A percentile compares a stretch with the other conserved stretches of the same genome.
Conservation (phyloP, 2,329 filamentous ascomycete genomes). For the Talaromyces pinophilus region DNA sequence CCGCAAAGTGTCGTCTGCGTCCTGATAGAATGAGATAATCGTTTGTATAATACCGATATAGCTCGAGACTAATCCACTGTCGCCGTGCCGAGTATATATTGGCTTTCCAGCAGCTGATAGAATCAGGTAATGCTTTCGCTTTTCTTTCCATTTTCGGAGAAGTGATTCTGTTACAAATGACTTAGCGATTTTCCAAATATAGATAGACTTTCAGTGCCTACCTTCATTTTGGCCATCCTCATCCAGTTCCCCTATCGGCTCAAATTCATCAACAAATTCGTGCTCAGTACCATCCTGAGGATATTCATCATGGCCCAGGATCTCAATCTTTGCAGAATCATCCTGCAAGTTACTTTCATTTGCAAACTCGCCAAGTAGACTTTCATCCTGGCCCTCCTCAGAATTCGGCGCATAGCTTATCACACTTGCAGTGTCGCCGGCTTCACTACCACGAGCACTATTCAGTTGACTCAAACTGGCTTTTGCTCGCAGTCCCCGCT, state of each 20-base stretch:
- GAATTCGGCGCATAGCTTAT: slow-evolving; percentile 54
- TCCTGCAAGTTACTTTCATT: slow-evolving; percentile 44
- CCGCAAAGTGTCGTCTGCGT: slow-evolving; percentile 71
- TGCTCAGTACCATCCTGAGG: slow-evolving; percentile 57
- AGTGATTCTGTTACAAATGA: slow-evolving; percentile 44
- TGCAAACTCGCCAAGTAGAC: slow-evolving; percentile 72
- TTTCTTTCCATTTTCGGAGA: slow-evolving; percentile 78
- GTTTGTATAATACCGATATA: slow-evolving; percentile 96
- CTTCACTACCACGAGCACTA: slow-evolving; percentile 52
- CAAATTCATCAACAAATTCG: slow-evolving; percentile 76
- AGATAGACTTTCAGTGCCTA: slow-evolving; percentile 31
- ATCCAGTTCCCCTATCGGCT: slow-evolving; percentile 63
- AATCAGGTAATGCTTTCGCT: slow-evolving; percentile 96
- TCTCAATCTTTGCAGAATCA: slow-evolving; percentile 38
- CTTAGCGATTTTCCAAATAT: neutral
- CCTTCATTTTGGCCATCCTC: slow-evolving; percentile 59
- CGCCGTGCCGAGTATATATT: slow-evolving; percentile 93
- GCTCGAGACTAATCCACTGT: slow-evolving; percentile 83
- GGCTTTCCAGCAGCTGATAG: slow-evolving; percentile 95
- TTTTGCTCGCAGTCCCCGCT: slow-evolving; percentile 35
- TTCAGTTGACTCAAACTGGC: slow-evolving; percentile 45
- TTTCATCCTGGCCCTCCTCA: slow-evolving; percentile 73
- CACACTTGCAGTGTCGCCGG: slow-evolving; percentile 53
- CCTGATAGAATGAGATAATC: slow-evolving; percentile 94
- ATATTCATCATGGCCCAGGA: slow-evolving; percentile 39